Evolutionary conservation across 805 yeast genomes (phyloP), one percentile per base, ranked within the genome.

Genomic region (Teunomyces aglyptinius): DNA sequence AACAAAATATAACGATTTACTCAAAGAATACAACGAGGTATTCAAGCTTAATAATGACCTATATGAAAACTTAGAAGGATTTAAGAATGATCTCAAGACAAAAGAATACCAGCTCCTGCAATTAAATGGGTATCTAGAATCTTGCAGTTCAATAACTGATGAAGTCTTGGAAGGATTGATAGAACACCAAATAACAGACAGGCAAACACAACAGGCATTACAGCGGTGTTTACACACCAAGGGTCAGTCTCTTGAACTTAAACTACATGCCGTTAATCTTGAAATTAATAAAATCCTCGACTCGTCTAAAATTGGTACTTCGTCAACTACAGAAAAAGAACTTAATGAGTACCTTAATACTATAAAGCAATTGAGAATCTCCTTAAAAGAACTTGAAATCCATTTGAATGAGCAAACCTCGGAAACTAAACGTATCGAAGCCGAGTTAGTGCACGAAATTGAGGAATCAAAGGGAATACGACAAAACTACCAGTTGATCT

Each of bases 11-110:
- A 48, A 53, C 32, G 53, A 52, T 26, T 50, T 64, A 16, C 56
- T 59, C 6, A 47, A 51, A 19, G 64, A 65, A 38, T 66, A 68
- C 40, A 63, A 66, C 38, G 76, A 71, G 41, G 56, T 71, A 12
- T 62, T 54, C 44, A 56, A 59, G 31, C 56, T 72, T 19, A 68
- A 71, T 43, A 68, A 71, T 43, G 76, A 72, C 41, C 56, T 72
- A 41, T 69, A 67, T 48, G 53, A 56, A 5, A 71, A 60, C 45
- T 55, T 72, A 22, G 75, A 70, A 45, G 54, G 53, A 2, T 69
- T 66, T 45, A 68, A 72, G 49, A 47, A 49, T 15, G 65, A 64
- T 41, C 52, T 72, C 40, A 53, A 61, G 12, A 61, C 55, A 6
- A 66, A 63, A 38, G 72, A 70, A 24, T 34, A 13, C 0, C 56